phyloP scores from a whole-genome alignment of 352 stramenopile species.

The Lagenidium sp. region DNA sequence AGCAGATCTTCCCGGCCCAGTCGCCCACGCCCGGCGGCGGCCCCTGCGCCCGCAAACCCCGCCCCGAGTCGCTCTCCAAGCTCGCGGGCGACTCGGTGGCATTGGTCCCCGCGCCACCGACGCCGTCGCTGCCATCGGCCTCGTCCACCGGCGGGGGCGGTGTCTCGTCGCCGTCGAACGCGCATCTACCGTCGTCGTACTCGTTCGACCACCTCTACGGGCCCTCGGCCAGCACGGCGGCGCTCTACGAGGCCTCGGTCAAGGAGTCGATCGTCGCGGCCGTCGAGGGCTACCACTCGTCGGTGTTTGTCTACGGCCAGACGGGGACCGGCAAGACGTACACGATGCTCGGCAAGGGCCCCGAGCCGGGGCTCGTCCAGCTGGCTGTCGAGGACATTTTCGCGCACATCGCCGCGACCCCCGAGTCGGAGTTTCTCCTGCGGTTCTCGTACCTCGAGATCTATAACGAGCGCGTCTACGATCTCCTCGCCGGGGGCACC shows the following conservation, averaged over 20 bases:
- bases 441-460: slow-evolving; percentile 96
- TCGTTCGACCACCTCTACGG: slow-evolving; percentile 85
- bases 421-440: slow-evolving; percentile 54
- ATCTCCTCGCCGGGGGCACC: slow-evolving; percentile 82
- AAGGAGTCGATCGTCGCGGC: slow-evolving; percentile 60
- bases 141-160: no score
- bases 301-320: slow-evolving; percentile 91
- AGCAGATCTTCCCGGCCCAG: slow-evolving; percentile 75
- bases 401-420: slow-evolving; percentile 50
- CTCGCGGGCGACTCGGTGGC: neutral
- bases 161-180: slow-evolving; percentile 3
- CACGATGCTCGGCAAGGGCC: slow-evolving; percentile 53
- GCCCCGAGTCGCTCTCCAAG: neutral
- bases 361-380: slow-evolving; percentile 75
- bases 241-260: slow-evolving; percentile 83
- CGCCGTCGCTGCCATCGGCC: slow-evolving; percentile 1
- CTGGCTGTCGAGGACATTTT: slow-evolving; percentile 87
- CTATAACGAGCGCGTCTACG: slow-evolving; percentile 97
- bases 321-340: slow-evolving; percentile 83
- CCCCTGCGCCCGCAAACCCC: no score
- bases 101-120: neutral
- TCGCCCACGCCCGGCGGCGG: no score
- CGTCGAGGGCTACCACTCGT: slow-evolving; percentile 77
- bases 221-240: slow-evolving; percentile 47
- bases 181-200: slow-evolving; percentile 63